Conservation (phyloP, 1,139 yeast genomes). For the Kodamaea fungicola region DNA sequence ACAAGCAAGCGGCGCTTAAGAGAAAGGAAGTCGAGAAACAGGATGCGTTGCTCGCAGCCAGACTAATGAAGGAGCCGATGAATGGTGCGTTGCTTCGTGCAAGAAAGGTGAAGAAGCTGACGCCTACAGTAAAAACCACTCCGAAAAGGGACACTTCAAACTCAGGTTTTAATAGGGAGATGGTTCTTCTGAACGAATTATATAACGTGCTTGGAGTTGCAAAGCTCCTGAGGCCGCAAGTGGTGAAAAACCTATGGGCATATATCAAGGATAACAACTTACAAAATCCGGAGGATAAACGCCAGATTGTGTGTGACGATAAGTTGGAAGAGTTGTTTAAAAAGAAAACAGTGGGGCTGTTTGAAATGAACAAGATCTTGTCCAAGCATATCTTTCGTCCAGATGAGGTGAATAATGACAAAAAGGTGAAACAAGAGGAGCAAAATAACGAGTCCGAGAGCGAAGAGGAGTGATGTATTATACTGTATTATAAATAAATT, state of each 20-base stretch:
- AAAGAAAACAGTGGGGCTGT: slow-evolving; percentile 55
- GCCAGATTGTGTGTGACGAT: slow-evolving; percentile 70
- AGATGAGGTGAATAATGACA: slow-evolving; percentile 23
- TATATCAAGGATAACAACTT: slow-evolving; percentile 62
- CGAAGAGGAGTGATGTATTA: slow-evolving; percentile 10
- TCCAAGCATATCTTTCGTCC: slow-evolving; percentile 50
- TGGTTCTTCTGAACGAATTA: slow-evolving; percentile 50
- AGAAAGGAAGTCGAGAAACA: slow-evolving; percentile 32
- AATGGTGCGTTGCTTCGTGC: slow-evolving; percentile 20
- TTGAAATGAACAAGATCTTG: slow-evolving; percentile 63
- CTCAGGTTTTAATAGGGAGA: slow-evolving; percentile 34
- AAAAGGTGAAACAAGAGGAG: slow-evolving; percentile 1
- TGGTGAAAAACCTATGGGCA: slow-evolving; percentile 70
- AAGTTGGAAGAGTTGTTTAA: slow-evolving; percentile 57
- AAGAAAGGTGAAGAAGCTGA: slow-evolving; percentile 8
- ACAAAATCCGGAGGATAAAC: slow-evolving; percentile 66
- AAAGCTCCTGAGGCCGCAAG: slow-evolving; percentile 60
- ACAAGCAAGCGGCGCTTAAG: slow-evolving; percentile 25
- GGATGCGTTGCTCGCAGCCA: slow-evolving; percentile 47
- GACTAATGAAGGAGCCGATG: slow-evolving; percentile 37
- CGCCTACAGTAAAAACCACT: slow-evolving; percentile 6
- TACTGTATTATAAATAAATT: not conserved
- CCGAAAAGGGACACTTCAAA: slow-evolving; percentile 15
- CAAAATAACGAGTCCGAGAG: slow-evolving; percentile 8
- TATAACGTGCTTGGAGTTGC: slow-evolving; percentile 40